Evolutionary conservation across 345 rosid species (phyloP), one percentile per base, ranked within the genome.

Genomic region (Eucalyptus rudis): DNA sequence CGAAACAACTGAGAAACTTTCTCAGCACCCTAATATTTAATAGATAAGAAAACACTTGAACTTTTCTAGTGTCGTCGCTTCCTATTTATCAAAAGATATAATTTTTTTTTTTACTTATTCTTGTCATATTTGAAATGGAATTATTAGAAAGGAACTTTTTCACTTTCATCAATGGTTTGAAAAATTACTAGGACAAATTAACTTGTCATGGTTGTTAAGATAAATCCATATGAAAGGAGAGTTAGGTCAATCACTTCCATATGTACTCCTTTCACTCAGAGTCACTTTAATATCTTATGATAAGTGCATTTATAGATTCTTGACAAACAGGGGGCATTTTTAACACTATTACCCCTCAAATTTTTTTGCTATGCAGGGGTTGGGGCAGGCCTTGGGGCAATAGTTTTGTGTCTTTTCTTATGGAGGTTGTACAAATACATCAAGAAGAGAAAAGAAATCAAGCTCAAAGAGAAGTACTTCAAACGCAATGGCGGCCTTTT

Each of bases 331-430:
- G 17, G 17, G 4, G 15, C 8, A 0, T 13, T 7, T 62, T 27
- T 6, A 10, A 6, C 71, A 29, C 33, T 13, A 13, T 29, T 13
- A 6, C 8, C 3, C 68, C 33, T 6, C 3, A 13, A 29, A 0
- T 29, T 62, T 29, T 62, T 29, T 50, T 50, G 8, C 71, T 7
- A 29, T 29, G 8, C 71, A 62, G 33, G 71, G 33, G 33, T 62
- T 62, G 33, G 71, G 33, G 33, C 71, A 62, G 17, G 17, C 71
- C 1, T 62, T 29, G 71, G 33, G 33, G 17, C 33, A 62, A 15
- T 62, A 62, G 3, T 29, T 62, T 29, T 62, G 33, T 62, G 71
- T 29, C 9, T 62, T 62, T 13, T 29, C 71, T 13, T 1, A 7
- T 62, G 71, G 71, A 13, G 33, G 71, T 29, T 62, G 71, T 86